A percentile compares a stretch with the other conserved stretches of the same genome.
Evolutionary conservation across 2,329 filamentous ascomycete species (phyloP).

Genomic region (Coccinonectria pachysandricola): DNA sequence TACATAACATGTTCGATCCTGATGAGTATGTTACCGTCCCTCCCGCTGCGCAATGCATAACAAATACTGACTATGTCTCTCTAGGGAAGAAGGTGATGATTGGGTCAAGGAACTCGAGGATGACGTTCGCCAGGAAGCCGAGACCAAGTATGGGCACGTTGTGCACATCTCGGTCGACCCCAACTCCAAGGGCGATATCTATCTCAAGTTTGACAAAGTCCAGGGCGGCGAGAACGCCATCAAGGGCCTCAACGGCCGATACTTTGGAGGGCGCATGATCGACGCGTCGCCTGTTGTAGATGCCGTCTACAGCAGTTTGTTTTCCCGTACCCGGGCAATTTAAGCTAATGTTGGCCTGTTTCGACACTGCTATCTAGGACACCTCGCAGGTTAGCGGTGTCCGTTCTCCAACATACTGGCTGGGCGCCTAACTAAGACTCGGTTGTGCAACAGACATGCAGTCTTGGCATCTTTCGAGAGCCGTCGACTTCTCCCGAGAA

Average conservation of each 20-base stretch:
- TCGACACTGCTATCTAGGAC: constrained; percentile 38
- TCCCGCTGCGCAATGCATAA: neutral
- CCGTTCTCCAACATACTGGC: constrained; percentile 13
- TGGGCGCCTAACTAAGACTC: constrained; percentile 16
- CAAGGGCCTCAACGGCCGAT: constrained; percentile 92
- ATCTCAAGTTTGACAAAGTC: constrained; percentile 95
- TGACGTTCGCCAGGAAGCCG: constrained; percentile 86
- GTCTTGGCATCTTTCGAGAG: no score
- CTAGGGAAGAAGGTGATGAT: constrained; percentile 70
- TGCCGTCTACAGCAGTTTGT: constrained; percentile 96
- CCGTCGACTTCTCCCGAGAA: no score
- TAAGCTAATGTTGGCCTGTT: constrained; percentile 49
- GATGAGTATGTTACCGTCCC: constrained; percentile 58
- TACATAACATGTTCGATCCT: constrained; percentile 93
- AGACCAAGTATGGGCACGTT: constrained; percentile 91
- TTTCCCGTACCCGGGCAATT: constrained; percentile 75
- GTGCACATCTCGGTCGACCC: constrained; percentile 94
- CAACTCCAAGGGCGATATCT: constrained; percentile 91
- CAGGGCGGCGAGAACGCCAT: constrained; percentile 95
- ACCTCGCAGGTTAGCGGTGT: constrained; percentile 27
- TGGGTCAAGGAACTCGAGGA: constrained; percentile 94
- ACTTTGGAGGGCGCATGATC: constrained; percentile 88
- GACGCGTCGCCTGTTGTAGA: constrained; percentile 94
- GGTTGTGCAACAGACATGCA: constrained; percentile 20
- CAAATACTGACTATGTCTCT: constrained; percentile 23